Base-by-base conservation (phyloP, 2,329 filamentous ascomycete genomes). In the Fusarium brachygibbosum region DNA sequence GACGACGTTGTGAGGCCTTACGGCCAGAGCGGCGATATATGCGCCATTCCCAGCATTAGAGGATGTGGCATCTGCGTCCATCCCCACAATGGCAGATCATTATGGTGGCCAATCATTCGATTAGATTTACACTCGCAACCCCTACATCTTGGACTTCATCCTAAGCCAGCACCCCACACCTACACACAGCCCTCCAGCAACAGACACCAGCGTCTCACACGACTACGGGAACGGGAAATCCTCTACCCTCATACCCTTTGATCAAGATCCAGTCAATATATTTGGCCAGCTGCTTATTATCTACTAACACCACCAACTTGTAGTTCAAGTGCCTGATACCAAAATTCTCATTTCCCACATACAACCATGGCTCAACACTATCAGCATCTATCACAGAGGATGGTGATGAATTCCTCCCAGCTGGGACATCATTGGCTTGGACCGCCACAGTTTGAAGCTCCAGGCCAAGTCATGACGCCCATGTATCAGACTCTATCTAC, bases 401-500 rank as follows among this genome's bases (percentile, higher is more conserved):
- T 88, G 68, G 70, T 89, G 68, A 84, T 88, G 79, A 86, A 87
- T 70, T 82, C 85, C 42, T 81, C 81, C 52, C 86, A 86, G 70
- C 82, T 90, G 79, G 81, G 84, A 63, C 75, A 83, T 81, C 74
- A 79, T 51, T 84, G 87, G 67, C 82, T 87, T 61, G 85, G 82
- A 45, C 84, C 85, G 66, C 77, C 83, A 35, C 85, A 87, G 71
- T 90, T 86, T 74, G 86, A 83, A 21, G 75, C 78, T 8, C 79
- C 82, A 25, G 81, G 82, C 3, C 82, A 84, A 31, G 82, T 87
- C 12, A 81, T 87, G 44, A 78, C 83, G n/a, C 83, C 86, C 17
- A 76, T 88, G 58, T 88, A 88, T 68, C 82, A 85, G 44, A 79
- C 85, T 58, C 80, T 86, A 58, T 74, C 79, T 70, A 82, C 84